A percentile compares a stretch with the other conserved stretches of the same genome.
These are phyloP conservation scores for Herpetomonas tarakana DNA, from an alignment of 208 protist genomes.

Conservation along the genomic window DNA sequence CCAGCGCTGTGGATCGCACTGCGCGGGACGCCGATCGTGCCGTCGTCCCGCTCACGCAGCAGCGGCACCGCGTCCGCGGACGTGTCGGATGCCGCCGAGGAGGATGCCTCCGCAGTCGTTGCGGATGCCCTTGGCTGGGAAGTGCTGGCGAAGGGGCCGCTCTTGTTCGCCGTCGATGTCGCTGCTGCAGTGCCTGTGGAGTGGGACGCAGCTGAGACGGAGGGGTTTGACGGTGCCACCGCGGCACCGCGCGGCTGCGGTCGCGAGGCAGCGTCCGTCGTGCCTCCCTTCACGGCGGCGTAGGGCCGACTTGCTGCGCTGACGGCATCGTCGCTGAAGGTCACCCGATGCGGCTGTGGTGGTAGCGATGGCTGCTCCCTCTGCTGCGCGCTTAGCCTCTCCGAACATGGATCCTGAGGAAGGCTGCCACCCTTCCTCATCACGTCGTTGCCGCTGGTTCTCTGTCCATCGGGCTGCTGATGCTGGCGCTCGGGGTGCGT, in stretches of 20 bases:
- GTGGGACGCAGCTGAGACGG: background rate
- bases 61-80: conserved; percentile 13
- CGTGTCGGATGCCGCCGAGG: conserved; percentile 3
- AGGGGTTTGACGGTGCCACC: background rate
- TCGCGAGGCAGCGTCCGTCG: background rate
- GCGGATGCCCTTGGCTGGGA: background rate
- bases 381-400: too few relatives aligned
- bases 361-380: too few relatives aligned
- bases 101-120: background rate
- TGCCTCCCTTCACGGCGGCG: background rate
- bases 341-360: too few relatives aligned
- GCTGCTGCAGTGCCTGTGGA: background rate
- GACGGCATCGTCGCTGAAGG: background rate
- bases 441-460: background rate
- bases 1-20: conserved; percentile 35
- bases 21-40: conserved; percentile 22
- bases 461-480: background rate
- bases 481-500: background rate
- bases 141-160: background rate
- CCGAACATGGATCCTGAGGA: too few relatives aligned
- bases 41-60: conserved; percentile 24
- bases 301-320: too few relatives aligned
- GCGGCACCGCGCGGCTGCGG: background rate
- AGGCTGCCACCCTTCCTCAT: background rate
- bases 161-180: background rate